Conservation (phyloP, 805 yeast species). For the Myxozyma vanderwaltii region DNA sequence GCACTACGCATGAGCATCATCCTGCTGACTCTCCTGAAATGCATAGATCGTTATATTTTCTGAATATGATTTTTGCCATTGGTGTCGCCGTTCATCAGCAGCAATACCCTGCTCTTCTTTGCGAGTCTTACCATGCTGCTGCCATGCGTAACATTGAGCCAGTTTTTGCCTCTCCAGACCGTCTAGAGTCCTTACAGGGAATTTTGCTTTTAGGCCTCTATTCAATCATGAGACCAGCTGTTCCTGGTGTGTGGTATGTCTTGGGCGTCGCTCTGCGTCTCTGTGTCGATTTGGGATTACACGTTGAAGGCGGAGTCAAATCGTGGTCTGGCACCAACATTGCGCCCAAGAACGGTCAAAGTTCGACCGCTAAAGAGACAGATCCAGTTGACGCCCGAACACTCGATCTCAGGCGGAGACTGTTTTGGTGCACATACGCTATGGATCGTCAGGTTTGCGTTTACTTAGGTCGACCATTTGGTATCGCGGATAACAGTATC, state of each 20-base stretch:
- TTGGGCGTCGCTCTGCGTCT: conserved; percentile 77
- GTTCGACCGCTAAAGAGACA: conserved; percentile 8
- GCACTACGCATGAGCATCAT: conserved; percentile 10
- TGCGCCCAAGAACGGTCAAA: conserved; percentile 34
- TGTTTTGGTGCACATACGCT: conserved; percentile 89
- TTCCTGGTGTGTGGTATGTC: conserved; percentile 92
- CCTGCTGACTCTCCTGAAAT: conserved; percentile 27
- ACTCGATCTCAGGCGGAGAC: conserved; percentile 68
- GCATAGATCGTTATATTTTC: conserved; percentile 54
- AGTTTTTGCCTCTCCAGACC: conserved; percentile 58
- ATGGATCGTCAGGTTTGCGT: conserved; percentile 85
- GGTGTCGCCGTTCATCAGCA: conserved; percentile 74
- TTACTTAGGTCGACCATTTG: conserved; percentile 83
- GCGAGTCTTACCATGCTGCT: conserved; percentile 69
- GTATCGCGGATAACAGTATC: conserved; percentile 80
- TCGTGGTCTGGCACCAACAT: conserved; percentile 33
- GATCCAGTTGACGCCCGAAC: conserved; percentile 52
- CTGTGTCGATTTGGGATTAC: conserved; percentile 83
- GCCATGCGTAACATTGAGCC: conserved; percentile 62
- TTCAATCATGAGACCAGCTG: conserved; percentile 83
- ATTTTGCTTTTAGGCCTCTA: conserved; percentile 67
- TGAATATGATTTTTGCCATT: conserved; percentile 77
- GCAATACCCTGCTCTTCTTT: conserved; percentile 62
- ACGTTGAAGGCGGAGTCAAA: conserved; percentile 55
- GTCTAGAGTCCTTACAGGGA: conserved; percentile 74